Percentiles rank a stretch among this genome's conserved stretches.
phyloP scores from a whole-genome alignment of 352 stramenopile genomes.

The Saprolegnia diclina region DNA sequence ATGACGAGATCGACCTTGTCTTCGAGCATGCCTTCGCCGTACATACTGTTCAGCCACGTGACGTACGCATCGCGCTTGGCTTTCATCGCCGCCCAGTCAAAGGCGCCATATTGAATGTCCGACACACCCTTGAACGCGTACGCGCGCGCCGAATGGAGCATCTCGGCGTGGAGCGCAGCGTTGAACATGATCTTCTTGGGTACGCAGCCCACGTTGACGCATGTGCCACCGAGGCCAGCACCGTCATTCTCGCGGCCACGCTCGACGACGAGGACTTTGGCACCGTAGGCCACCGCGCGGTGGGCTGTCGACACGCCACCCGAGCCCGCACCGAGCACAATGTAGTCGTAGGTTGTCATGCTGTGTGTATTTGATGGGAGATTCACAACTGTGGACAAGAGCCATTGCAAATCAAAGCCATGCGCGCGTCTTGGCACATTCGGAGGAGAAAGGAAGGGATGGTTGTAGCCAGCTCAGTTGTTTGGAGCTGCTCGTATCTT shows the following conservation, averaged over 20 bases:
- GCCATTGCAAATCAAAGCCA: too few relatives aligned
- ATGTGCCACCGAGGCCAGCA: conserved; percentile 90
- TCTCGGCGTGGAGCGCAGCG: conserved; percentile 77
- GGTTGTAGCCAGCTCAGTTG: too few relatives aligned
- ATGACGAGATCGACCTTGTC: conserved; percentile 84
- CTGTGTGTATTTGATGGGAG: too few relatives aligned
- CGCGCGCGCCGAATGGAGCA: conserved; percentile 50
- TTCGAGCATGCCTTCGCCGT: conserved; percentile 89
- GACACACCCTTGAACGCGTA: conserved; percentile 57
- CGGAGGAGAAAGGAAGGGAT: too few relatives aligned
- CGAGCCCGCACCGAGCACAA: conserved; percentile 89
- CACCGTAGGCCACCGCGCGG: conserved; percentile 88
- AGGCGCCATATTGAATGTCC: conserved; percentile 47
- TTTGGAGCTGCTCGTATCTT: too few relatives aligned
- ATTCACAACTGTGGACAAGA: too few relatives aligned
- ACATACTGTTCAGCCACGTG: conserved; percentile 94
- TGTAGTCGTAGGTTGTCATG: conserved; percentile 78
- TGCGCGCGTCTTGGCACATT: too few relatives aligned
- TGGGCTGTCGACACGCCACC: conserved; percentile 90
- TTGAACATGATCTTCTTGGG: conserved; percentile 99
- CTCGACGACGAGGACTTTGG: conserved; percentile 95
- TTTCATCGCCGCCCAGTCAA: conserved; percentile 92
- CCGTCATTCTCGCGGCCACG: conserved; percentile 53
- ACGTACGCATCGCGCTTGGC: conserved; percentile 93
- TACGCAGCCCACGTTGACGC: conserved; percentile 98